A percentile compares a stretch with the other conserved stretches of the same genome.
Evolutionary conservation across 2,329 filamentous ascomycete genomes (phyloP).

Genomic region (Fusarium sambucinum): DNA sequence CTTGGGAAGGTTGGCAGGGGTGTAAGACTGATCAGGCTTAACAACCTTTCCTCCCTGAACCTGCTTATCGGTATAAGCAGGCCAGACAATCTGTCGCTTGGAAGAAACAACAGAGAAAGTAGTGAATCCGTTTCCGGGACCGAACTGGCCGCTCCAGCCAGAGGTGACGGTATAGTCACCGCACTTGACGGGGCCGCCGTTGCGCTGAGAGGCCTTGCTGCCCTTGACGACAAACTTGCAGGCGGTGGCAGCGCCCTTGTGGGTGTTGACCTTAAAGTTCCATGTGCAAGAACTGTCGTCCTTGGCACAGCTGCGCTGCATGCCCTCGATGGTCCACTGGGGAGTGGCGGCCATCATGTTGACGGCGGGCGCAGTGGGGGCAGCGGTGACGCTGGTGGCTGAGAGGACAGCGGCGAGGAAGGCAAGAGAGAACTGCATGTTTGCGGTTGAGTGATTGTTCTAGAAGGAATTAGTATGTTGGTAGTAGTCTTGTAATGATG

Average conservation of each 20-base stretch:
- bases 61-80: conserved; percentile 65
- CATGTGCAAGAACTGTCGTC: conserved; percentile 57
- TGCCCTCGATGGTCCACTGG: conserved; percentile 57
- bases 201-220: conserved; percentile 51
- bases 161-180: conserved; percentile 63
- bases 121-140: conserved; percentile 64
- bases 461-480: background rate
- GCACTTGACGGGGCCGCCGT: conserved; percentile 58
- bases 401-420: conserved; percentile 50
- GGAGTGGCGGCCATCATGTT: conserved; percentile 57
- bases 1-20: conserved; percentile 46
- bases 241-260: conserved; percentile 52
- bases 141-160: conserved; percentile 69
- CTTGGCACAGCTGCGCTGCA: conserved; percentile 56
- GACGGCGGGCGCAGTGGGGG: conserved; percentile 47
- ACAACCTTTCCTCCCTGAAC: conserved; percentile 59
- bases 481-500: rapidly evolving
- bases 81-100: conserved; percentile 60
- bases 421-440: conserved; percentile 59
- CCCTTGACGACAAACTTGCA: conserved; percentile 50
- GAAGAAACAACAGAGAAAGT: conserved; percentile 60
- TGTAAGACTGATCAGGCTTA: conserved; percentile 62
- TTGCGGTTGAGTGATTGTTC: conserved; percentile 36
- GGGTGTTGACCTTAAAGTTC: conserved; percentile 59
- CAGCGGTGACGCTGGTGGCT: conserved; percentile 50